Percentiles rank a stretch among this genome's conserved stretches.
Evolutionary conservation across 129 eudicot genomes (phyloP).

Genomic region (Kitagawia praeruptora): DNA sequence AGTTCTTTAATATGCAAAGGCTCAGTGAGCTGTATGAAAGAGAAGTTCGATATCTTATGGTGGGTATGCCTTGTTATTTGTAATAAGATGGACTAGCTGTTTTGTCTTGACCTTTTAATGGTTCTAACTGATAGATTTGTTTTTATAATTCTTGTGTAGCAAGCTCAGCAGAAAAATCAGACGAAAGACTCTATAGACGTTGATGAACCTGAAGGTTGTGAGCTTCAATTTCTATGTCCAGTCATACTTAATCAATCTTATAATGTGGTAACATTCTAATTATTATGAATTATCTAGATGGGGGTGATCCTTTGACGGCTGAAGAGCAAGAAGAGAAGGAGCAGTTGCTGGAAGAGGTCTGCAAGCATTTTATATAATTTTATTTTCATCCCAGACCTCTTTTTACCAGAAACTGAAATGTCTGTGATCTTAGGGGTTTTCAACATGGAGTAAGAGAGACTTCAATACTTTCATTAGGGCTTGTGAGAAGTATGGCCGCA

Average conservation of each 20-base stretch:
- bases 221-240: not conserved
- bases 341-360: slow-evolving; percentile 70
- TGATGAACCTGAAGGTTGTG: slow-evolving; percentile 89
- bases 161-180: slow-evolving; percentile 76
- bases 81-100: not conserved
- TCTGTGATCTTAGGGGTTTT: slow-evolving; percentile 53
- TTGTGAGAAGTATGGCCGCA: slow-evolving; percentile 92
- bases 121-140: not conserved
- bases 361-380: slow-evolving; percentile 1
- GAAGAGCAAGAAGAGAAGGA: slow-evolving; percentile 98
- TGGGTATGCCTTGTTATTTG: slow-evolving; percentile 24
- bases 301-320: slow-evolving; percentile 92
- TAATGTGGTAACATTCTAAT: slow-evolving; percentile 6
- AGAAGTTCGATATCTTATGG: slow-evolving; percentile 98
- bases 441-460: slow-evolving; percentile 92
- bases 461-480: slow-evolving; percentile 89
- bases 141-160: slow-evolving; percentile 31
- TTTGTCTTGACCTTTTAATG: not conserved
- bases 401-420: slow-evolving; percentile 1
- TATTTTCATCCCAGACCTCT: not conserved
- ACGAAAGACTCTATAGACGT: slow-evolving; percentile 83
- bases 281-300: slow-evolving; percentile 29
- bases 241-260: not conserved
- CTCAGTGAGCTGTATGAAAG: slow-evolving; percentile 93
- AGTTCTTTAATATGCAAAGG: slow-evolving; percentile 96